These are phyloP conservation scores for Hyphopichia buzzinii DNA, from an alignment of 1,139 yeast species.

Conservation along the genomic window DNA sequence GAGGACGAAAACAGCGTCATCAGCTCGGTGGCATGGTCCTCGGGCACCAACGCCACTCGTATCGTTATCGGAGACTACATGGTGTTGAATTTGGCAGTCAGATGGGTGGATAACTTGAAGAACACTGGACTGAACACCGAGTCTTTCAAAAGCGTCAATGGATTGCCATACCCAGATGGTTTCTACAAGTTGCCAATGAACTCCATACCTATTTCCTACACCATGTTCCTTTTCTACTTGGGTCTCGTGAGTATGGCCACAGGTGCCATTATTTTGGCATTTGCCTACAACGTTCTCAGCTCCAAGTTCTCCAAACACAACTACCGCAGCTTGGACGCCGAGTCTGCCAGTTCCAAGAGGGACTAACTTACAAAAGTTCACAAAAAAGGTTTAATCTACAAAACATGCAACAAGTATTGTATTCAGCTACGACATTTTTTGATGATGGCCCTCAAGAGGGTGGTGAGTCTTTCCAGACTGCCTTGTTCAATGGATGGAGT, in stretches of 20 bases:
- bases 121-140: constrained; percentile 17
- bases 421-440: constrained; percentile 27
- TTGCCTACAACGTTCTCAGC: constrained; percentile 23
- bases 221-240: constrained; percentile 21
- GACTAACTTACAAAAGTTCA: constrained; percentile 17
- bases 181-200: constrained; percentile 39
- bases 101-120: constrained; percentile 49
- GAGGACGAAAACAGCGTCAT: constrained; percentile 40
- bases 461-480: constrained; percentile 21
- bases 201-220: constrained; percentile 27
- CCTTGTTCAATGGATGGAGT: constrained; percentile 11
- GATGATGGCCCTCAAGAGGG: constrained; percentile 40
- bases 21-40: constrained; percentile 58
- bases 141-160: constrained; percentile 10
- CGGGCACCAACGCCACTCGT: constrained; percentile 62
- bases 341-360: constrained; percentile 23
- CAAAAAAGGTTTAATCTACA: not conserved
- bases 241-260: constrained; percentile 23
- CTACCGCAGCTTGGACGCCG: constrained; percentile 24
- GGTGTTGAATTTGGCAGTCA: constrained; percentile 55
- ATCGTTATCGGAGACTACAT: constrained; percentile 65
- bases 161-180: constrained; percentile 41
- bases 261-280: constrained; percentile 22
- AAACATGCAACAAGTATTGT: not conserved
- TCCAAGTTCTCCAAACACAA: constrained; percentile 17